Conservation (phyloP, 1,284 basidiomycete genomes). For the Ganoderma resinaceum region DNA sequence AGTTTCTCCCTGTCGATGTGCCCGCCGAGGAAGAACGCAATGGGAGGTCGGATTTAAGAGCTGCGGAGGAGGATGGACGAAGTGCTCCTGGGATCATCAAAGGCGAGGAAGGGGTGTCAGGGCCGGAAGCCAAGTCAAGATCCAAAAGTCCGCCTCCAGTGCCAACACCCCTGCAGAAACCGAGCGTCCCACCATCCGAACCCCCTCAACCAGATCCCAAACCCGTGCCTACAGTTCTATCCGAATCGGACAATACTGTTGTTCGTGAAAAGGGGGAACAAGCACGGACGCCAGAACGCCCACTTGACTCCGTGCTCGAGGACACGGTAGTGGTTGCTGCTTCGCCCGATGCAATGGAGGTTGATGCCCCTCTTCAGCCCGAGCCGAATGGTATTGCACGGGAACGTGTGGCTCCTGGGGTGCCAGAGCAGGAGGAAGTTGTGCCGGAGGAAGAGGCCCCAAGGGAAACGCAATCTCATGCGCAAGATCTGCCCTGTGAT, state of each 20-base stretch:
- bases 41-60: too few species aligned
- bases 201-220: not conserved
- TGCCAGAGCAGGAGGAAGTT: not conserved
- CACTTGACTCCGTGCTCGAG: not conserved
- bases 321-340: constrained; percentile 1
- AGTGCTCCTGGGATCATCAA: not conserved
- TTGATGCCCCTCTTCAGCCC: constrained; percentile 1
- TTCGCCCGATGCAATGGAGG: constrained; percentile 17
- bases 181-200: not conserved
- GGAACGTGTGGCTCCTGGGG: not conserved
- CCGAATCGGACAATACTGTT: not conserved
- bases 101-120: not conserved
- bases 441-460: not conserved
- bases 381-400: not conserved
- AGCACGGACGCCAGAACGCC: not conserved
- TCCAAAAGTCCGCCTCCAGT: not conserved
- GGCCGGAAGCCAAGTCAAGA: not conserved
- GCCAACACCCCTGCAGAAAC: not conserved
- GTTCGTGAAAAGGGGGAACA: not conserved
- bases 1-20: constrained; percentile 17
- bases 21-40: not conserved
- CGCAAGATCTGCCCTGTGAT: not conserved
- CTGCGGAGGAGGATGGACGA: not conserved
- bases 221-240: not conserved
- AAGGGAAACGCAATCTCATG: not conserved